A percentile compares a stretch with the other conserved stretches of the same genome.
Conservation (phyloP, 768 basidiomycete species). For the Naganishia kalamii region DNA sequence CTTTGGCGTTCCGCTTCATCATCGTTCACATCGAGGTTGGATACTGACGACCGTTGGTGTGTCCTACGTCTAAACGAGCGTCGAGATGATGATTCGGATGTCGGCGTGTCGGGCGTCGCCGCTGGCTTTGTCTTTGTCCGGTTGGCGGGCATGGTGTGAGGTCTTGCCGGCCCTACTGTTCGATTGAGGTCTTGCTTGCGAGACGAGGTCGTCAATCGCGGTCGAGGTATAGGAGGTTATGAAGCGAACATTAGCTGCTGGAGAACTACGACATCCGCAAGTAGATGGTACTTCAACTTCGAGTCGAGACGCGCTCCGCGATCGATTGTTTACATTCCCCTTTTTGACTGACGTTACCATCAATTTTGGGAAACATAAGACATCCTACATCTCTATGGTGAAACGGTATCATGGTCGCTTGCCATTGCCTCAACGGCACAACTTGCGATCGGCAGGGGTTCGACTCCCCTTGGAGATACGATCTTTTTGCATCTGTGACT, state of each 20-base stretch:
- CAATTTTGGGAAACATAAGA: no score
- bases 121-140: not conserved
- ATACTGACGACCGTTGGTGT: not conserved
- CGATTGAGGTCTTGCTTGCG: not conserved
- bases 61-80: not conserved
- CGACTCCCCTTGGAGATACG: no score
- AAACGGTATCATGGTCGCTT: no score
- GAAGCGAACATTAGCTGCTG: no score
- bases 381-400: no score
- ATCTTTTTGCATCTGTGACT: no score
- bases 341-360: no score
- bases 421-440: no score
- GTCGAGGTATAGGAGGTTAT: no score
- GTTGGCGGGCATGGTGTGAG: not conserved
- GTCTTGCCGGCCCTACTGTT: not conserved
- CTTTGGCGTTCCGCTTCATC: constrained; percentile 5
- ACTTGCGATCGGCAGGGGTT: no score
- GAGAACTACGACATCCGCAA: no score
- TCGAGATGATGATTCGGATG: constrained; percentile 4
- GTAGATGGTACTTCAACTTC: not conserved
- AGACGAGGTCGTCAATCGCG: no score
- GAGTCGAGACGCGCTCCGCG: not conserved
- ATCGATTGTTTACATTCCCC: not conserved
- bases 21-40: not conserved
- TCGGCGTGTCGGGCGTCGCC: not conserved